Percentiles rank a stretch among this genome's conserved stretches.
Evolutionary conservation across 2,329 filamentous ascomycete genomes (phyloP).

Genomic region (Juglanconis oblonga): DNA sequence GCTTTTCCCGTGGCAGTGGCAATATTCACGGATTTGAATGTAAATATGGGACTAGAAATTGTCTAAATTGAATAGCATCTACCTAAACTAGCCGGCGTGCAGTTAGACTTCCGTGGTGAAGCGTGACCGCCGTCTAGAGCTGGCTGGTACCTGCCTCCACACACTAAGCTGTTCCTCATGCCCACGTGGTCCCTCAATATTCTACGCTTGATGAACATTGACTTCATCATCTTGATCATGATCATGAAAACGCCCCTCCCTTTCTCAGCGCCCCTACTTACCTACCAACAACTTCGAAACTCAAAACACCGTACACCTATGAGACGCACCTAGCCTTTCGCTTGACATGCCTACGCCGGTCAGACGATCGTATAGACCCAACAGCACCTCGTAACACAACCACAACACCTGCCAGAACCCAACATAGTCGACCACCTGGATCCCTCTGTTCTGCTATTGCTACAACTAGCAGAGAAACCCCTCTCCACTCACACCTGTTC

Average conservation of each 20-base stretch:
- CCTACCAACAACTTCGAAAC: not conserved
- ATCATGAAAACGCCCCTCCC: not conserved
- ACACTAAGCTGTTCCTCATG: no score
- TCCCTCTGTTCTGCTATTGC: not conserved
- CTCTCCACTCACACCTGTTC: not conserved
- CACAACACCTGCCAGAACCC: not conserved
- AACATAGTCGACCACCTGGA: no score
- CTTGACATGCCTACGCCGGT: slow-evolving; percentile 9
- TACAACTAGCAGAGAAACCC: not conserved
- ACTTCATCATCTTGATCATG: not conserved
- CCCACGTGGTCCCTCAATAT: no score
- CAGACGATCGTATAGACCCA: not conserved
- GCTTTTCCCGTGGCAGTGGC: not conserved
- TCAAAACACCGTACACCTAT: not conserved
- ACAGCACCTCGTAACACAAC: not conserved
- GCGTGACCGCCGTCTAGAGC: no score
- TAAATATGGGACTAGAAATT: no score
- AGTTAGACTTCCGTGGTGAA: no score
- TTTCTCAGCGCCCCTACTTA: no score
- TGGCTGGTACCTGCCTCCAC: no score
- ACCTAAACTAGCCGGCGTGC: no score
- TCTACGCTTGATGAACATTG: no score
- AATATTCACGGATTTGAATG: not conserved
- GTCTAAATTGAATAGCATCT: no score
- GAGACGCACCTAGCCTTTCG: not conserved